Percentiles rank a stretch among this genome's conserved stretches.
phyloP scores from a whole-genome alignment of 2,329 filamentous ascomycete genomes.

The Colletotrichum trifolii region DNA sequence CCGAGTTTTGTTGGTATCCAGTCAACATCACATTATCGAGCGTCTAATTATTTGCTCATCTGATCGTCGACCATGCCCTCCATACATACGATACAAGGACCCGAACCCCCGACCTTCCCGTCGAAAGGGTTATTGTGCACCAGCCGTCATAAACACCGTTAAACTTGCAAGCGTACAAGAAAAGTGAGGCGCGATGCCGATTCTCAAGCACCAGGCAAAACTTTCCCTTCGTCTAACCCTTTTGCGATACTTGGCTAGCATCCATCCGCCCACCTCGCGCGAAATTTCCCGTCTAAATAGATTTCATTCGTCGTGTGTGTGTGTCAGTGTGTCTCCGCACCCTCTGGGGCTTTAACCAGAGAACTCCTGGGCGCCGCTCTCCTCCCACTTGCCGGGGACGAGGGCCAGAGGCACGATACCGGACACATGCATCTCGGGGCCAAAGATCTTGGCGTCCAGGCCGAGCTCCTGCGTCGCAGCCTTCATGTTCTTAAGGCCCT shows the following conservation, averaged over 20 bases:
- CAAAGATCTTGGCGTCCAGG: conserved; percentile 74
- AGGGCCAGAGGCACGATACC: conserved; percentile 96
- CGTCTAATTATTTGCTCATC: conserved; percentile 39
- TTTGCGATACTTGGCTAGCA: conserved; percentile 19
- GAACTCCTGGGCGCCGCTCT: conserved; percentile 71
- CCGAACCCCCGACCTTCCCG: conserved; percentile 34
- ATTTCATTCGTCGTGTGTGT: conserved; percentile 3
- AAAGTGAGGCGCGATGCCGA: conserved; percentile 34
- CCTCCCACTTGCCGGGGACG: conserved; percentile 71
- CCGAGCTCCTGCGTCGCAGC: conserved; percentile 92
- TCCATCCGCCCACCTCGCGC: conserved; percentile 23
- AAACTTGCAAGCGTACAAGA: conserved; percentile 38
- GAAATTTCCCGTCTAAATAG: conserved; percentile 22
- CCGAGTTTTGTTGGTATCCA: conserved; percentile 15
- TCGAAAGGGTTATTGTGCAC: conserved; percentile 35
- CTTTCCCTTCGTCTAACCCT: conserved; percentile 33
- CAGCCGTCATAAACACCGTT: conserved; percentile 37
- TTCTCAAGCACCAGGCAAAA: conserved; percentile 35
- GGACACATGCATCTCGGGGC: conserved; percentile 92
- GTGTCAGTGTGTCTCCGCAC: no score
- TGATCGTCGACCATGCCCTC: conserved; percentile 37
- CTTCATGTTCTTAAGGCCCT: conserved; percentile 99
- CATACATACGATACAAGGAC: conserved; percentile 39
- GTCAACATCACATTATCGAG: conserved; percentile 39
- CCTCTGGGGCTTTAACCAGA: conserved; percentile 54